Evolutionary conservation across 2,329 filamentous ascomycete species (phyloP), one percentile per base, ranked within the genome.

Genomic region (Fonsecaea erecta): DNA sequence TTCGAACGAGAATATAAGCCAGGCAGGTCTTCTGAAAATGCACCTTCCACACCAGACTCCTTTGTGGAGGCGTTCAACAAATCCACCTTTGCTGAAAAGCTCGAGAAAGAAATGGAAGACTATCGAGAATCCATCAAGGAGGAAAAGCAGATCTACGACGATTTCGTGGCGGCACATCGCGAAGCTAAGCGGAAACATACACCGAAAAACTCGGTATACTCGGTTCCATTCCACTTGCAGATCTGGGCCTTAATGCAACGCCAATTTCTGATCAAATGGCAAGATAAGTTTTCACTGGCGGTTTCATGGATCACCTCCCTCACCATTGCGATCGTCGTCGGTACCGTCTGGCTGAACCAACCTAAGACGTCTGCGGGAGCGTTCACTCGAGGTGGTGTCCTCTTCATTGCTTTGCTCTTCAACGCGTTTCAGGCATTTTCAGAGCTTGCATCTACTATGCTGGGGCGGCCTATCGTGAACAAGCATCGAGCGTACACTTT

Each of bases 391-490:
- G 91, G 91, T 68, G 92, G 91, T 80, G 85, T 94, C 1, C 81
- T 96, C 57, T 96, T 96, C 78, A 87, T 93, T 60, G 82, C 90
- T 24, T 84, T 96, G 1, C 79, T 96, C 3, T 94, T 94, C 83
- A 94, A 94, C 75, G 90, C 90, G n/a, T 94, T 96, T 77, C 88
- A 92, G 73, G 90, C 92, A 26, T 93, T 95, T 74, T 86, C 89
- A 0, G 92, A 96, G 75, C 78, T 96, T 0, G 89, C 84, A 0
- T 83, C 84, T 11, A 90, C 89, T 1, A 94, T 95, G 90, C 79
- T 88, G 16, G 91, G 89, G 0, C 84, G 92, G 8, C 84, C 88
- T 0, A 90, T 96, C 40, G 85, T 96, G 66, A 92, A 93, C 75
- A 96, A 95, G 75, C 92, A 96, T 76, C 88, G 89, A 63, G 88